Percentiles rank a stretch among this genome's conserved stretches.
Conservation (phyloP, 2,329 filamentous ascomycete species). For the Verticillium klebahnii region DNA sequence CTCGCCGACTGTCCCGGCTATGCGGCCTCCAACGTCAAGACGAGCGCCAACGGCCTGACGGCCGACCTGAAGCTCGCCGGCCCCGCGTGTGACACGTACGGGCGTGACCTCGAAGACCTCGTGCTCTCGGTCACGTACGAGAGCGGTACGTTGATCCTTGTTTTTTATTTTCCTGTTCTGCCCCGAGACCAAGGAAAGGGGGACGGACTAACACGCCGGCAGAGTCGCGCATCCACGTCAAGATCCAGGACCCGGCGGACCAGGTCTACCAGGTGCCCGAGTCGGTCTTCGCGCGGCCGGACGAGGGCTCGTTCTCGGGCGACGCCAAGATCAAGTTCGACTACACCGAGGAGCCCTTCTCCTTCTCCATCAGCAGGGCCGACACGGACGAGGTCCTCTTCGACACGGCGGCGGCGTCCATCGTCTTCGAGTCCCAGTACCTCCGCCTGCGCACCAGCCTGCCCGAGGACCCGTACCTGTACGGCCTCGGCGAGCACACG, state of each 20-base stretch:
- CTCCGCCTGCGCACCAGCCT: slow-evolving; percentile 65
- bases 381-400: slow-evolving; percentile 62
- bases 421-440: slow-evolving; percentile 75
- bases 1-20: slow-evolving; percentile 2
- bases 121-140: slow-evolving; percentile 26
- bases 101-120: slow-evolving; percentile 18
- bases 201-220: not conserved
- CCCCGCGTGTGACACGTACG: slow-evolving; percentile 17
- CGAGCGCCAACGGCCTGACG: slow-evolving; percentile 51
- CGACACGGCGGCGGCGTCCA: slow-evolving; percentile 55
- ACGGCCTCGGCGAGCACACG: slow-evolving; percentile 71
- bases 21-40: slow-evolving; percentile 54
- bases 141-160: slow-evolving; percentile 15
- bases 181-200: too few species aligned
- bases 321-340: slow-evolving; percentile 42
- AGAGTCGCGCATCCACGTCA: slow-evolving; percentile 68
- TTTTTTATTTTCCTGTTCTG: too few species aligned
- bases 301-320: slow-evolving; percentile 22
- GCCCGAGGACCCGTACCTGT: slow-evolving; percentile 69
- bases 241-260: slow-evolving; percentile 66
- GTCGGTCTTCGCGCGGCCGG: slow-evolving; percentile 59
- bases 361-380: slow-evolving; percentile 55
- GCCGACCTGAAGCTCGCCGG: slow-evolving; percentile 19
- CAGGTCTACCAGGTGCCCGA: slow-evolving; percentile 72
- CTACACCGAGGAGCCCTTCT: slow-evolving; percentile 52